Conservation (phyloP, 148 eudicot genomes). For the Amaranthus cruentus region DNA sequence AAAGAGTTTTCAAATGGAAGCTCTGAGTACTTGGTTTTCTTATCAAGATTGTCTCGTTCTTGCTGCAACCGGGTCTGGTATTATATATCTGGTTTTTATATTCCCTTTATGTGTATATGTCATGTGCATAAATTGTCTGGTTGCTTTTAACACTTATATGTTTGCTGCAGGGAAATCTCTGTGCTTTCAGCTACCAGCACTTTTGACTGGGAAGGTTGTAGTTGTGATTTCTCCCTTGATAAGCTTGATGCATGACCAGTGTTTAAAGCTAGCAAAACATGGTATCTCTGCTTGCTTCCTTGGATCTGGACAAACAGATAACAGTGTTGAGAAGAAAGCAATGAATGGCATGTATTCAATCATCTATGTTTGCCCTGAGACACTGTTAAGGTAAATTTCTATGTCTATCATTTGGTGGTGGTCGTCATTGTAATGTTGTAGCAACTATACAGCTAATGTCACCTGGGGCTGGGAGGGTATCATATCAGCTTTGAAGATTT, state of each 20-base stretch:
- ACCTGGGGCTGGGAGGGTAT: neutral
- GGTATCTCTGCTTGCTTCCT: slow-evolving; percentile 96
- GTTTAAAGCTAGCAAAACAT: slow-evolving; percentile 79
- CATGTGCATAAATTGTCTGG: neutral
- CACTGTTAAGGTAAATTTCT: slow-evolving; percentile 57
- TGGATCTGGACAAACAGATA: slow-evolving; percentile 90
- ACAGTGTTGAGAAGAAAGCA: slow-evolving; percentile 72
- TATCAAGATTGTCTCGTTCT: slow-evolving; percentile 82
- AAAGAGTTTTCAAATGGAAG: slow-evolving; percentile 85
- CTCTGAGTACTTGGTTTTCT: slow-evolving; percentile 61
- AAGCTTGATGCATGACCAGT: slow-evolving; percentile 98
- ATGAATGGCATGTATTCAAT: slow-evolving; percentile 74
- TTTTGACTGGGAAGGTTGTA: slow-evolving; percentile 85
- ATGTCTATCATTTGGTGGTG: neutral
- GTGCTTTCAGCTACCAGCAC: slow-evolving; percentile 91
- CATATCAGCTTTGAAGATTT: slow-evolving; percentile 5
- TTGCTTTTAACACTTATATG: neutral
- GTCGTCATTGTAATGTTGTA: neutral
- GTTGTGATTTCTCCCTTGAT: slow-evolving; percentile 90
- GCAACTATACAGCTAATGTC: neutral
- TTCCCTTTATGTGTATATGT: neutral
- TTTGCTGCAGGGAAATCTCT: slow-evolving; percentile 75
- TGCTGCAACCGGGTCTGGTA: slow-evolving; percentile 99
- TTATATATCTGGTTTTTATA: slow-evolving; percentile 7
- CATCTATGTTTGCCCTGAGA: slow-evolving; percentile 90